Conservation (phyloP, 2,329 filamentous ascomycete genomes). For the Neonectria magnoliae region DNA sequence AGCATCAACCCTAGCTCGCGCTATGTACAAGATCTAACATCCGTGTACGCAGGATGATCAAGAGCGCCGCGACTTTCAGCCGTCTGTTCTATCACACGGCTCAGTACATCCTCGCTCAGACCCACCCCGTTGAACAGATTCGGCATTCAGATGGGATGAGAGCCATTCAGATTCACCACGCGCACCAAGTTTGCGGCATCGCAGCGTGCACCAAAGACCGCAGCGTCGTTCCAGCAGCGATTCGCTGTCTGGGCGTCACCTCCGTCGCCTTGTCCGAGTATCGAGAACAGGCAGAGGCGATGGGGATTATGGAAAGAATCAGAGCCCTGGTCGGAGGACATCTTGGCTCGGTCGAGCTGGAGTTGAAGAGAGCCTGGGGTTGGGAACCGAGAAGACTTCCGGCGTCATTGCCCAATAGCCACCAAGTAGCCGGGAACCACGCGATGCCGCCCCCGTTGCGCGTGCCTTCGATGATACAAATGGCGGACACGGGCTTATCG, state of each 20-base stretch:
- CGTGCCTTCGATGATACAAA: neutral
- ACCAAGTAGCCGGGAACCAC: neutral
- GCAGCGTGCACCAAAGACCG: conserved; percentile 84
- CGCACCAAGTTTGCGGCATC: conserved; percentile 89
- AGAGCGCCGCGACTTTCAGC: conserved; percentile 82
- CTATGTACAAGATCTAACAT: neutral
- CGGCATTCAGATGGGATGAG: conserved; percentile 73
- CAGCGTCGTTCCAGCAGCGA: conserved; percentile 80
- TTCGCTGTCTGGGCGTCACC: conserved; percentile 82
- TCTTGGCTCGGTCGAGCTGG: conserved; percentile 74
- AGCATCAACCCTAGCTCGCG: conserved; percentile 20
- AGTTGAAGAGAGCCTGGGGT: conserved; percentile 81
- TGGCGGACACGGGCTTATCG: conserved; percentile 3
- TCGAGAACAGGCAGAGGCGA: conserved; percentile 82
- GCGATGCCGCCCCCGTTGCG: conserved; percentile 16
- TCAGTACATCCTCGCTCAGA: conserved; percentile 81
- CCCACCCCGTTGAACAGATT: conserved; percentile 74
- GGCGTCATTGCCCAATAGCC: conserved; percentile 1
- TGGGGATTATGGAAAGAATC: conserved; percentile 80
- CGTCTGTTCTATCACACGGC: conserved; percentile 90
- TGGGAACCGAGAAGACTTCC: conserved; percentile 57
- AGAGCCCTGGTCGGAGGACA: conserved; percentile 82
- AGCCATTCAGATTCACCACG: conserved; percentile 75
- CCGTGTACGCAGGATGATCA: conserved; percentile 71
- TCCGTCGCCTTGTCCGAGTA: conserved; percentile 75